A percentile compares a stretch with the other conserved stretches of the same genome.
Evolutionary conservation across 2,329 filamentous ascomycete genomes (phyloP).

Genomic region (Fusarium clavum): DNA sequence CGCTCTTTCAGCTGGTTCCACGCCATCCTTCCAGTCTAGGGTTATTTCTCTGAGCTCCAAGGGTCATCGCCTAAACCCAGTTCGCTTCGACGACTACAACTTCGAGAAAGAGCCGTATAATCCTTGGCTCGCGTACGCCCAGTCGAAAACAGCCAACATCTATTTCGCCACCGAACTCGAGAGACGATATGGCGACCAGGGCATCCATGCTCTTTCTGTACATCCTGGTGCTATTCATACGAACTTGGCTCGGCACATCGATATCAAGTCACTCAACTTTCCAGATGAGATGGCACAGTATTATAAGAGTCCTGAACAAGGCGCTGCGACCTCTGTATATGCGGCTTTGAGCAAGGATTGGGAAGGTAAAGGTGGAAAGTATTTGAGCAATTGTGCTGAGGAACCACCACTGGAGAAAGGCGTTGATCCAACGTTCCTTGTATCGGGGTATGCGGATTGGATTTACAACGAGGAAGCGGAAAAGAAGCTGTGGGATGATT

Average conservation of each 20-base stretch:
- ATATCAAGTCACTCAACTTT: background rate
- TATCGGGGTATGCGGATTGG: slow-evolving; percentile 9
- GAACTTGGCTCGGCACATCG: slow-evolving; percentile 4
- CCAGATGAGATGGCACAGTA: background rate
- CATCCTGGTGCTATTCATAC: slow-evolving; percentile 25
- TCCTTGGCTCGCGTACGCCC: slow-evolving; percentile 31
- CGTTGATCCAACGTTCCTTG: background rate
- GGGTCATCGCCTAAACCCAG: slow-evolving; percentile 49
- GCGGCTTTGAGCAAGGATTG: background rate
- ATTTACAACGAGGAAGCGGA: slow-evolving; percentile 5
- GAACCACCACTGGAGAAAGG: background rate
- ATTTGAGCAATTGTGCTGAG: slow-evolving; percentile 5
- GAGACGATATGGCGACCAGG: slow-evolving; percentile 6
- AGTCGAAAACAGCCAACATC: slow-evolving; percentile 36
- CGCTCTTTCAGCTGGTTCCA: slow-evolving; percentile 54
- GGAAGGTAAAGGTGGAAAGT: slow-evolving; percentile 19
- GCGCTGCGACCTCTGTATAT: slow-evolving; percentile 15
- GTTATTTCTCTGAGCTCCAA: slow-evolving; percentile 60
- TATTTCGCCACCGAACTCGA: slow-evolving; percentile 40
- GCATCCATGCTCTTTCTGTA: slow-evolving; percentile 27
- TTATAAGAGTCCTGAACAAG: slow-evolving; percentile 2
- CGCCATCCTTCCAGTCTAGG: slow-evolving; percentile 56
- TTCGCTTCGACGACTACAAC: slow-evolving; percentile 33
- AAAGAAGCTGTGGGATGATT: background rate
- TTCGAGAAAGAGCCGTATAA: slow-evolving; percentile 24